A percentile compares a stretch with the other conserved stretches of the same genome.
phyloP scores from a whole-genome alignment of 495 filamentous ascomycete genomes.

The Sordaria brevicollis region DNA sequence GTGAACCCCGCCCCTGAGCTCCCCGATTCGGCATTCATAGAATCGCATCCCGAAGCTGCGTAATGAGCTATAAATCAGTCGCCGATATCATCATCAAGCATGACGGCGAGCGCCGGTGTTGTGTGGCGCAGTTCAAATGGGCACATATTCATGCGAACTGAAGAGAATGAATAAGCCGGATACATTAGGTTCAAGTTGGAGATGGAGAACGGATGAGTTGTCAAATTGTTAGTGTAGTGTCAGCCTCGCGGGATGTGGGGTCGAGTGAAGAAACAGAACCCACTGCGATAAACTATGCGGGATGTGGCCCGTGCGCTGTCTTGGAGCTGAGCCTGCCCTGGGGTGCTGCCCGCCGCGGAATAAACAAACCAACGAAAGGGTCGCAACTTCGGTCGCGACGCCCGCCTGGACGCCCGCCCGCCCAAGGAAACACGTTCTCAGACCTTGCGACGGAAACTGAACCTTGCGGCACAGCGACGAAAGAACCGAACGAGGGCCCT shows the following conservation, averaged over 20 bases:
- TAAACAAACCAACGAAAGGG: constrained; percentile 11
- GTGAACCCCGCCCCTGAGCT: too few species aligned
- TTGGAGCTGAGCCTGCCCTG: constrained; percentile 1
- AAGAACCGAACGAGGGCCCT: background rate
- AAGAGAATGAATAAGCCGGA: too few species aligned
- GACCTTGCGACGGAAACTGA: background rate
- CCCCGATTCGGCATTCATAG: too few species aligned
- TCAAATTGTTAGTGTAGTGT: background rate
- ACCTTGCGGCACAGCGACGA: background rate
- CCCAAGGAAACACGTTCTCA: background rate
- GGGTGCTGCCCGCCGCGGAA: too few species aligned
- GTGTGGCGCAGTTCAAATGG: background rate
- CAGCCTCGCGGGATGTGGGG: background rate
- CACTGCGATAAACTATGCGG: background rate
- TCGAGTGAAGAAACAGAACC: background rate
- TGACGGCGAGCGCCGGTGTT: too few species aligned
- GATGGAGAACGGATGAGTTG: background rate
- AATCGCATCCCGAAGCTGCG: too few species aligned
- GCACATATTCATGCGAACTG: too few species aligned
- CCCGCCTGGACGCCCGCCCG: constrained; percentile 1
- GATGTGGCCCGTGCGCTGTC: constrained; percentile 2
- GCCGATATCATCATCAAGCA: background rate
- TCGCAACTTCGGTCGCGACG: constrained; percentile 9
- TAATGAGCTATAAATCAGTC: background rate
- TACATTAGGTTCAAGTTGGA: background rate